Evolutionary conservation across 2,329 filamentous ascomycete genomes (phyloP), one percentile per base, ranked within the genome.

Genomic region (Penicillium occitanis): DNA sequence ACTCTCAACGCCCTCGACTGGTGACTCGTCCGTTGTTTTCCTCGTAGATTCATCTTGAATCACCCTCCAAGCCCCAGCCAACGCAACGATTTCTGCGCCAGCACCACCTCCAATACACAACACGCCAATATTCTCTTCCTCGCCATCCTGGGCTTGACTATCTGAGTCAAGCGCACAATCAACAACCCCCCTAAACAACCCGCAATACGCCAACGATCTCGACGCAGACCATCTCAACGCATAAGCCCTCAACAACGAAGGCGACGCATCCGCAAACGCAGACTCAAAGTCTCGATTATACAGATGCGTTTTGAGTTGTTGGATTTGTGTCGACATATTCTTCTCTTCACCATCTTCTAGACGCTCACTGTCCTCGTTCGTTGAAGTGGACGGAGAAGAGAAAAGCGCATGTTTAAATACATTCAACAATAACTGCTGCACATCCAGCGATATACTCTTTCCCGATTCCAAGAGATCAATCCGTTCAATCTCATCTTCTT

Each of bases 141-240:
- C 46, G 40, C 46, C 5, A 13, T 58, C 25, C 6, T 13, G 2
- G 10, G 33, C 3, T 35, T 35, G 10, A 35, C 33, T 35, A 35
- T 11, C 33, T 11, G 33, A 35, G 3, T 35, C 46, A 64, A 74
- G 68, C 0, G 14, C 22, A 65, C 22, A 64, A 68, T 69, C 50
- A 35, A 70, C 80, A 64, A 73, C 78, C 68, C 68, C 74, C 68
- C 73, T 75, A 28, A 89, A 82, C 17, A 89, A 75, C n/a, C 84
- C 81, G n/a, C 87, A 82, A 78, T 98, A 98, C 69, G 90, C 92
- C 62, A 98, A 80, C 0, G 93, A 91, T 63, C 95, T 85, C 62
- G 91, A 90, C 1, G 94, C 91, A 77, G 93, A 97, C 93, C 94
- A 99, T 71, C 95, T 83, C 63, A 92, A 87, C 8, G 92, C 92